Evolutionary conservation across 2,329 filamentous ascomycete genomes (phyloP).

Genomic region (Talaromyces verruculosus): DNA sequence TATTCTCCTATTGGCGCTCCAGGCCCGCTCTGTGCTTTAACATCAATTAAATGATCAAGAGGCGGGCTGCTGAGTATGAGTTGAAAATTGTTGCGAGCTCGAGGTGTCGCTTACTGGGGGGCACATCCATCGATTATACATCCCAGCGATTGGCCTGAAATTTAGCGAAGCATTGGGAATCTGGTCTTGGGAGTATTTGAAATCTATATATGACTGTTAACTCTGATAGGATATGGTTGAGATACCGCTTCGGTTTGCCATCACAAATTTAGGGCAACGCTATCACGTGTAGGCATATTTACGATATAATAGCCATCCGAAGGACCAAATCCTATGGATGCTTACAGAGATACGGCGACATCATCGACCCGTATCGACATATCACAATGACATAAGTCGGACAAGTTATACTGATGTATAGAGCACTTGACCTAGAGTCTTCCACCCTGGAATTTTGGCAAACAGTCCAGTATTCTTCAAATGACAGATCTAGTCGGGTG

Average conservation of each 20-base stretch:
- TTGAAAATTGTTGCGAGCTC: neutral
- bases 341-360: neutral
- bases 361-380: neutral
- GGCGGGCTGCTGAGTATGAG: neutral
- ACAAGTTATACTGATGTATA: neutral
- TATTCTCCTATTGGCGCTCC: neutral
- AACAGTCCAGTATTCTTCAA: neutral
- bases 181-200: too few species aligned
- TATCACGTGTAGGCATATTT: too few species aligned
- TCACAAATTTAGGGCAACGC: too few species aligned
- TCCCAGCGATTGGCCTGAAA: too few species aligned
- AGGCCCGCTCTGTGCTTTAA: neutral
- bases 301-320: too few species aligned
- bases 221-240: too few species aligned
- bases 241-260: too few species aligned
- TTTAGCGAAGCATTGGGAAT: too few species aligned
- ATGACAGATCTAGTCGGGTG: neutral
- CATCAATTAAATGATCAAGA: neutral
- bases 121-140: neutral
- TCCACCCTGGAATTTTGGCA: neutral
- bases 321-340: neutral
- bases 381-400: neutral
- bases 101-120: neutral
- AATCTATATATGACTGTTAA: too few species aligned
- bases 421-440: neutral